Percentiles rank a stretch among this genome's conserved stretches.
These are phyloP conservation scores for Encephalitozoon cuniculi DNA, from an alignment of 371 early-diverging fungal genomes.

Conservation along the genomic window DNA sequence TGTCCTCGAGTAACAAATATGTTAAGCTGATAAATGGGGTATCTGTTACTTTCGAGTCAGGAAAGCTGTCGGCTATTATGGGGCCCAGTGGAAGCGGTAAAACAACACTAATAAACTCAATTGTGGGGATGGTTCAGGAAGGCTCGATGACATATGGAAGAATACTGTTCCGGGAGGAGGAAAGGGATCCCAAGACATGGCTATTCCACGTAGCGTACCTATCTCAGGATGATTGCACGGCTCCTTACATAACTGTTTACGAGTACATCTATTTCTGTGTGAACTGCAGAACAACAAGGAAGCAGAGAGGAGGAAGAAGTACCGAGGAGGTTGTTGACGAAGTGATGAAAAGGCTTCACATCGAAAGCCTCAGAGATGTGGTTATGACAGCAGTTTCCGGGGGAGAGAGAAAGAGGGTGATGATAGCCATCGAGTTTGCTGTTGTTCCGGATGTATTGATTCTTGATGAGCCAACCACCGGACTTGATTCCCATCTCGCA, in stretches of 20 bases:
- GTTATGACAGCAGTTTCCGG: slow-evolving; percentile 41
- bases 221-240: slow-evolving; percentile 22
- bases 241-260: not conserved
- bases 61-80: slow-evolving; percentile 65
- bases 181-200: slow-evolving; percentile 32
- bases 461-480: slow-evolving; percentile 54
- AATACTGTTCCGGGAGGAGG: slow-evolving; percentile 52
- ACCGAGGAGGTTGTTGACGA: not conserved
- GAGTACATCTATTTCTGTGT: slow-evolving; percentile 19
- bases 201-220: slow-evolving; percentile 54
- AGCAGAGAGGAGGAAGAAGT: slow-evolving; percentile 34
- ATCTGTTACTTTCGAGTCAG: not conserved
- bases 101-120: slow-evolving; percentile 57
- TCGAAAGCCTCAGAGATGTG: not conserved
- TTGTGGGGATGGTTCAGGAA: slow-evolving; percentile 63
- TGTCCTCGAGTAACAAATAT: not conserved
- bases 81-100: slow-evolving; percentile 67
- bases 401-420: slow-evolving; percentile 54
- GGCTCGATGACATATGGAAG: slow-evolving; percentile 63
- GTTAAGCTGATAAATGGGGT: slow-evolving; percentile 20
- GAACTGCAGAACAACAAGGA: slow-evolving; percentile 61
- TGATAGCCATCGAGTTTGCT: slow-evolving; percentile 36
- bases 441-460: slow-evolving; percentile 34
- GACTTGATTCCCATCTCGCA: slow-evolving; percentile 50
- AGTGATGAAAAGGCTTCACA: slow-evolving; percentile 10